These are phyloP conservation scores for Eremothecium gossypii DNA, from an alignment of 1,139 yeast genomes.

Conservation along the genomic window DNA sequence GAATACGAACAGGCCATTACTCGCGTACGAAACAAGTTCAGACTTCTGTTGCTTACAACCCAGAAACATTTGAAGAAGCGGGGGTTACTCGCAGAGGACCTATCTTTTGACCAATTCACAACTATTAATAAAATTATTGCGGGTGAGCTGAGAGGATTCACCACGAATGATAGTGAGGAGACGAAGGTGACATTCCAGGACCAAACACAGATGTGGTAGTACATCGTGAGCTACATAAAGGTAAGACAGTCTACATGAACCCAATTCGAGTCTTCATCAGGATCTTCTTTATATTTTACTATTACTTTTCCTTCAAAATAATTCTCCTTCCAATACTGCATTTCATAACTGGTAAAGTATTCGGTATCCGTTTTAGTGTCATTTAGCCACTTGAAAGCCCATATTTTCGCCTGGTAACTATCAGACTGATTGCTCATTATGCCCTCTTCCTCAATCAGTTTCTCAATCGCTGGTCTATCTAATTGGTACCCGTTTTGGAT, in stretches of 20 bases:
- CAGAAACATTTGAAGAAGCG: slow-evolving; percentile 14
- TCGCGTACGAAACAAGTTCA: slow-evolving; percentile 45
- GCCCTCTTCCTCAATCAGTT: slow-evolving; percentile 19
- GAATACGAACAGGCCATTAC: slow-evolving; percentile 37
- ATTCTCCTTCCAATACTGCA: slow-evolving; percentile 27
- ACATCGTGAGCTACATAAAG: slow-evolving; percentile 14
- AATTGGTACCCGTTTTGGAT: slow-evolving; percentile 17
- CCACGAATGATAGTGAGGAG: slow-evolving; percentile 17
- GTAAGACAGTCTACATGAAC: slow-evolving; percentile 18
- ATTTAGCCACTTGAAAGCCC: slow-evolving; percentile 25
- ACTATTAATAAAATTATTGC: slow-evolving; percentile 19
- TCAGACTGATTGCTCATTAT: slow-evolving; percentile 10
- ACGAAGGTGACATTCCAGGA: slow-evolving; percentile 16
- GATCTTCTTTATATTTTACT: slow-evolving; percentile 18
- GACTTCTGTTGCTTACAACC: slow-evolving; percentile 34
- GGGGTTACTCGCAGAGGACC: slow-evolving; percentile 10
- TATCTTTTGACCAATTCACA: slow-evolving; percentile 23
- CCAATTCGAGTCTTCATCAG: slow-evolving; percentile 22
- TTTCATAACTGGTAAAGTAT: slow-evolving; percentile 21
- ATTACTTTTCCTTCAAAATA: slow-evolving; percentile 21
- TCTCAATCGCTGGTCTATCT: slow-evolving; percentile 10
- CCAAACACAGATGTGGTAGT: slow-evolving; percentile 24
- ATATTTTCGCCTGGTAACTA: slow-evolving; percentile 15
- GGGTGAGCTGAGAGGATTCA: slow-evolving; percentile 25
- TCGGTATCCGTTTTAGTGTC: slow-evolving; percentile 10